Conservation (phyloP, 805 yeast species). For the Monosporozyma yasuniensis region DNA sequence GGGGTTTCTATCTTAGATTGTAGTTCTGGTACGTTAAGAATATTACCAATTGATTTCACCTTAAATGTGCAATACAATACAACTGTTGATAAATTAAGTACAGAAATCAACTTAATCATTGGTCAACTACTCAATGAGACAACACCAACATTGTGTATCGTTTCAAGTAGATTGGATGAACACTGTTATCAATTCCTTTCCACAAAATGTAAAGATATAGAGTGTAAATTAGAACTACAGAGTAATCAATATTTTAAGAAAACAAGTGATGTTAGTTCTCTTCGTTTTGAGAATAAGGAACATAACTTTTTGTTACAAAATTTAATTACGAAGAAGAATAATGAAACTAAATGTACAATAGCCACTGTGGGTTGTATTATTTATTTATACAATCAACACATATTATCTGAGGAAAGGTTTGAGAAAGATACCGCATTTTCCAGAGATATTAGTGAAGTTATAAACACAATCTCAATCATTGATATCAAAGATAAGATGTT, state of each 20-base stretch:
- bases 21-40: constrained; percentile 5
- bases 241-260: constrained; percentile 8
- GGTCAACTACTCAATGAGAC: constrained; percentile 11
- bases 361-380: constrained; percentile 10
- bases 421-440: neutral
- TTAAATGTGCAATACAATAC: constrained; percentile 1
- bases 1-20: constrained; percentile 13
- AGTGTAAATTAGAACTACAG: constrained; percentile 10
- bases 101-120: constrained; percentile 11
- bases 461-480: constrained; percentile 4
- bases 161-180: constrained; percentile 16
- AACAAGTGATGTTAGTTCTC: neutral
- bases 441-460: neutral
- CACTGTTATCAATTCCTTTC: constrained; percentile 5
- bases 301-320: neutral
- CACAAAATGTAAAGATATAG: constrained; percentile 4
- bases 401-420: neutral
- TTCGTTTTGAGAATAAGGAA: neutral
- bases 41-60: constrained; percentile 13
- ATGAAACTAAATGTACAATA: constrained; percentile 5
- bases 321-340: constrained; percentile 1
- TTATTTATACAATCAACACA: neutral
- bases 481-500: constrained; percentile 13
- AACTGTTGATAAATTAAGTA: neutral
- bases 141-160: constrained; percentile 13